These are phyloP conservation scores for Fusarium sulawesiense DNA, from an alignment of 2,329 filamentous ascomycete species.

Conservation along the genomic window DNA sequence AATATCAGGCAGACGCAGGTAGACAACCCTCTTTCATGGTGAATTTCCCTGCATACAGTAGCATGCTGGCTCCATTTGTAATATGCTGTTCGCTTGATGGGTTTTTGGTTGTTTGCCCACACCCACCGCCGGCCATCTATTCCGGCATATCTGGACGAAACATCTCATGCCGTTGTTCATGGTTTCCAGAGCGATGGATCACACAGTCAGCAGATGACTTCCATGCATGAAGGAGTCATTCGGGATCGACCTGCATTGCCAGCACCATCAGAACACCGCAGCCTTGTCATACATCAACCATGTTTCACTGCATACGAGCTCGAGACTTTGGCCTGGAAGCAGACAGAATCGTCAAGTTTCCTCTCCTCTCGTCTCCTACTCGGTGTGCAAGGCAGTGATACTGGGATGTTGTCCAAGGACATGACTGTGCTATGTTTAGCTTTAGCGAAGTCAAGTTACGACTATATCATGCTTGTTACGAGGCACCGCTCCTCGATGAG, in stretches of 20 bases:
- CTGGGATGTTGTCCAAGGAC: constrained; percentile 6
- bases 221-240: constrained; percentile 45
- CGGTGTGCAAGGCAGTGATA: constrained; percentile 14
- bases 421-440: constrained; percentile 18
- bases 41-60: constrained; percentile 14
- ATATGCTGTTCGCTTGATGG: constrained; percentile 28
- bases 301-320: constrained; percentile 42
- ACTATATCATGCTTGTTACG: constrained; percentile 23
- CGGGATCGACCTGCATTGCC: constrained; percentile 43
- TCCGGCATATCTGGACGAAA: constrained; percentile 15
- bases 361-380: constrained; percentile 16
- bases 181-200: constrained; percentile 30
- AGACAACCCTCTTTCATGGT: constrained; percentile 11
- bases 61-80: constrained; percentile 16
- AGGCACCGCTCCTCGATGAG: constrained; percentile 16
- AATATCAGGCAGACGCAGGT: constrained; percentile 12
- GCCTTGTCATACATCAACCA: constrained; percentile 42
- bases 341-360: constrained; percentile 12
- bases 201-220: constrained; percentile 42
- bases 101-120: constrained; percentile 14
- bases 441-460: constrained; percentile 8
- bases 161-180: constrained; percentile 22
- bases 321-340: constrained; percentile 22
- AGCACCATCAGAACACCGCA: constrained; percentile 39
- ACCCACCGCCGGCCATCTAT: constrained; percentile 12